Evolutionary conservation across 768 basidiomycete species (phyloP).

Genomic region (Leccinum boreale): DNA sequence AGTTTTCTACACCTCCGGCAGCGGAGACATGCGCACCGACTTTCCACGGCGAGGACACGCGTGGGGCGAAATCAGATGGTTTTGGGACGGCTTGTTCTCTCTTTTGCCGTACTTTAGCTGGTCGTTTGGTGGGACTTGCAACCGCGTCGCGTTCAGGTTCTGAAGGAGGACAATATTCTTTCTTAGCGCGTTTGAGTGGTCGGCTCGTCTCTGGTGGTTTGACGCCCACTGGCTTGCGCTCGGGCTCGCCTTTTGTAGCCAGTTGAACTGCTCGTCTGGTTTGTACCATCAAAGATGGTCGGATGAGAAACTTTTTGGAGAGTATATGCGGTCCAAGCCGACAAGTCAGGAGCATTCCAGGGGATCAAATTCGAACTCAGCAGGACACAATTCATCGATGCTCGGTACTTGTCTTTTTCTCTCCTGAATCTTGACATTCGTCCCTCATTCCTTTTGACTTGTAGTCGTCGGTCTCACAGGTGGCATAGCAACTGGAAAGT

Average conservation of each 20-base stretch:
- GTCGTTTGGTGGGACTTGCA: background rate
- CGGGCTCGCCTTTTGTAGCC: background rate
- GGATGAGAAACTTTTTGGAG: background rate
- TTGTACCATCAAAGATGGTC: slow-evolving; percentile 18
- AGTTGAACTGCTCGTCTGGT: slow-evolving; percentile 19
- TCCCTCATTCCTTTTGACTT: background rate
- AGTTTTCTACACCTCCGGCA: slow-evolving; percentile 75
- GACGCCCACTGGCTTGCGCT: background rate
- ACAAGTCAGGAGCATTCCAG: slow-evolving; percentile 1
- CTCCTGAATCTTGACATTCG: background rate
- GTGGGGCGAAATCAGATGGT: slow-evolving; percentile 29
- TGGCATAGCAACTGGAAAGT: slow-evolving; percentile 96
- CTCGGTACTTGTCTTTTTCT: slow-evolving; percentile 12
- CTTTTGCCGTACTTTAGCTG: slow-evolving; percentile 11
- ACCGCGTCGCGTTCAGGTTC: background rate
- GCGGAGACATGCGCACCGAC: slow-evolving; percentile 84
- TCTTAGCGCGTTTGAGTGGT: slow-evolving; percentile 18
- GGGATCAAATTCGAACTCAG: too few species aligned
- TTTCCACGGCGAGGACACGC: slow-evolving; percentile 50
- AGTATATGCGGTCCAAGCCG: background rate
- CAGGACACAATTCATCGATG: slow-evolving; percentile 1
- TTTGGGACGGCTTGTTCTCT: slow-evolving; percentile 7
- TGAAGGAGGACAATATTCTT: background rate
- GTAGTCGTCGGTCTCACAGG: slow-evolving; percentile 93
- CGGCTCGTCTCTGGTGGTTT: background rate